phyloP scores from a whole-genome alignment of 208 protist species.

The Crithidia brevicula region DNA sequence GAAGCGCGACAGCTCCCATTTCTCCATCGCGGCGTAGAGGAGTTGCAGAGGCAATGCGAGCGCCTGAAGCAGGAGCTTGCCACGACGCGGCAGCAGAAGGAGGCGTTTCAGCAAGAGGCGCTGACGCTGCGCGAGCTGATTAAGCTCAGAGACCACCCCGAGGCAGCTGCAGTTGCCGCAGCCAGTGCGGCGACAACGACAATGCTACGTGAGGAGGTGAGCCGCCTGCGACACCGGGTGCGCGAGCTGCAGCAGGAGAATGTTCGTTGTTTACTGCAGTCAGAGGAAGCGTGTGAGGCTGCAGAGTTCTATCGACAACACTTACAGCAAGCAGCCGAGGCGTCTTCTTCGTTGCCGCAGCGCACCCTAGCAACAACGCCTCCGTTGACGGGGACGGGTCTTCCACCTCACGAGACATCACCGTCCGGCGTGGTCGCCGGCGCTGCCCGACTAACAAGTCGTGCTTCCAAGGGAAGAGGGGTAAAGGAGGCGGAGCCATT shows the following conservation, averaged over 20 bases:
- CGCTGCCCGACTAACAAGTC: too few species aligned
- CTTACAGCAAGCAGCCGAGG: background rate
- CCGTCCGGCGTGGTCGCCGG: too few species aligned
- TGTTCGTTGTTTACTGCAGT: slow-evolving; percentile 42
- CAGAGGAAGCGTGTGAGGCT: slow-evolving; percentile 44
- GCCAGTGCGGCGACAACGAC: slow-evolving; percentile 24
- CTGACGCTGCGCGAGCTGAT: slow-evolving; percentile 47
- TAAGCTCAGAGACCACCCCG: slow-evolving; percentile 41
- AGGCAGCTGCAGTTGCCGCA: slow-evolving; percentile 31
- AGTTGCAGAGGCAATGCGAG: slow-evolving; percentile 27
- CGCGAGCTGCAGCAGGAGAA: slow-evolving; percentile 28
- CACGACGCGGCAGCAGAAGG: slow-evolving; percentile 30
- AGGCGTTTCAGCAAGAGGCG: slow-evolving; percentile 49
- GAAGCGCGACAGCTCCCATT: slow-evolving; percentile 38
- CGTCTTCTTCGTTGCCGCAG: background rate
- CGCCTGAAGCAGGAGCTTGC: slow-evolving; percentile 45
- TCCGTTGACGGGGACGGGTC: too few species aligned
- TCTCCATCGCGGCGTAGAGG: slow-evolving; percentile 36
- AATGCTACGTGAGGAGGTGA: slow-evolving; percentile 41
- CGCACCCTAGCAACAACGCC: background rate
- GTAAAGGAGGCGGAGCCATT: too few species aligned
- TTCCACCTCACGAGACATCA: too few species aligned
- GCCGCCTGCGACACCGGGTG: slow-evolving; percentile 33
- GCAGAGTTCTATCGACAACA: slow-evolving; percentile 37
- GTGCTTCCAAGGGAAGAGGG: too few species aligned